These are phyloP conservation scores for Apium graveolens DNA, from an alignment of 129 eudicot species.

Conservation along the genomic window DNA sequence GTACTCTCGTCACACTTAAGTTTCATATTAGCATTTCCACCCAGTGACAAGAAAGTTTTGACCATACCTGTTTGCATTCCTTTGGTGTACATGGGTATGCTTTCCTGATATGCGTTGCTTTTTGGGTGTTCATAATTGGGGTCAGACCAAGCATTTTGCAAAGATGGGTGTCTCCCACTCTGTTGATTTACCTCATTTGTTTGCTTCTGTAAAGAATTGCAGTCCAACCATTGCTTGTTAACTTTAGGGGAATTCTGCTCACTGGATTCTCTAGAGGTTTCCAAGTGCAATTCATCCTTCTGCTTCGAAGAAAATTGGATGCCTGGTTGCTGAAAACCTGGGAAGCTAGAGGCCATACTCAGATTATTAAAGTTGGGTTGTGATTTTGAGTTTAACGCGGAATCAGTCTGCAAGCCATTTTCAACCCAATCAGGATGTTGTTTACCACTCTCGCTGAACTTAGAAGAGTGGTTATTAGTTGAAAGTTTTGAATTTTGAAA, in stretches of 20 bases:
- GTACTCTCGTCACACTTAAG: not conserved
- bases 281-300: slow-evolving; percentile 20
- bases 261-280: slow-evolving; percentile 28
- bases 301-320: slow-evolving; percentile 18
- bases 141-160: slow-evolving; percentile 26
- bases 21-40: not conserved
- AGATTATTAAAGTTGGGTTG: slow-evolving; percentile 22
- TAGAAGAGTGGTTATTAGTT: slow-evolving; percentile 36
- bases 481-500: slow-evolving; percentile 54
- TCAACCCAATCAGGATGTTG: slow-evolving; percentile 40
- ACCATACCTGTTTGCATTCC: slow-evolving; percentile 14
- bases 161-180: slow-evolving; percentile 32
- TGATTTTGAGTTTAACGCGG: slow-evolving; percentile 32
- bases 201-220: slow-evolving; percentile 26
- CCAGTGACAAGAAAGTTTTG: not conserved
- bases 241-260: slow-evolving; percentile 32
- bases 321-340: slow-evolving; percentile 38
- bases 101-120: slow-evolving; percentile 10
- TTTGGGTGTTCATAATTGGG: slow-evolving; percentile 21
- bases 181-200: slow-evolving; percentile 25
- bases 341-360: slow-evolving; percentile 23
- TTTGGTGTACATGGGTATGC: slow-evolving; percentile 5
- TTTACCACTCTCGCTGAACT: slow-evolving; percentile 35
- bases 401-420: slow-evolving; percentile 25
- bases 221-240: slow-evolving; percentile 15